Conservation (phyloP, 1,139 yeast genomes). For the Debaryomyces robertsiae region DNA sequence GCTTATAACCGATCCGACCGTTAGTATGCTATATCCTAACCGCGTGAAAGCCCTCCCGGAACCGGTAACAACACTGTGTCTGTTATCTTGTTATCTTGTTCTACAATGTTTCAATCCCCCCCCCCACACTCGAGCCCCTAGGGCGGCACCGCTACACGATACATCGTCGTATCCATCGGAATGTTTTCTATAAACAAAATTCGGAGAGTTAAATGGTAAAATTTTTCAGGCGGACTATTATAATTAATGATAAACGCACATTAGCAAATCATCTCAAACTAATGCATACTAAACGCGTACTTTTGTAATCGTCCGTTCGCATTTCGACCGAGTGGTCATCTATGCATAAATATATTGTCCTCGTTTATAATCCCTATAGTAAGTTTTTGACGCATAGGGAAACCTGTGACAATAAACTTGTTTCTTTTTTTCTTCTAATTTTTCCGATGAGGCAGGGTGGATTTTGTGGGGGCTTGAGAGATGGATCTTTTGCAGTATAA, state of each 20-base stretch:
- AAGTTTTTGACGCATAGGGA: too few species aligned
- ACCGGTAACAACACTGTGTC: too few species aligned
- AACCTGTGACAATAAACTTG: background rate
- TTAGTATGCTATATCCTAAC: too few species aligned
- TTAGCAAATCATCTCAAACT: conserved; percentile 1
- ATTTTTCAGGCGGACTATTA: conserved; percentile 5
- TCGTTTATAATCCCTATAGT: too few species aligned
- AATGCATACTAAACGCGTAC: conserved; percentile 5
- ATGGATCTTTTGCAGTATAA: conserved; percentile 2
- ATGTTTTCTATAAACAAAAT: background rate
- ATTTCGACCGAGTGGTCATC: conserved; percentile 5
- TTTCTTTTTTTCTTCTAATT: conserved; percentile 5
- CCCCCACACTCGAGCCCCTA: too few species aligned
- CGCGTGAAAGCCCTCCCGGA: too few species aligned
- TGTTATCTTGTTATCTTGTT: too few species aligned
- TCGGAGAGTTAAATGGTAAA: conserved; percentile 8
- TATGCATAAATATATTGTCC: conserved; percentile 7
- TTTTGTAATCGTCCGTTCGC: conserved; percentile 2
- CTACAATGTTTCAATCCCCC: too few species aligned
- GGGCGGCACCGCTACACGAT: too few species aligned
- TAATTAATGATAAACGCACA: background rate
- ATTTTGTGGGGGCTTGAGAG: background rate
- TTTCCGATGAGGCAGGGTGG: conserved; percentile 3
- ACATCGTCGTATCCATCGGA: conserved; percentile 1
- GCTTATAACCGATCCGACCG: too few species aligned